A percentile compares a stretch with the other conserved stretches of the same genome.
Conservation (phyloP, 2,329 filamentous ascomycete species). For the Emergomyces orientalis region DNA sequence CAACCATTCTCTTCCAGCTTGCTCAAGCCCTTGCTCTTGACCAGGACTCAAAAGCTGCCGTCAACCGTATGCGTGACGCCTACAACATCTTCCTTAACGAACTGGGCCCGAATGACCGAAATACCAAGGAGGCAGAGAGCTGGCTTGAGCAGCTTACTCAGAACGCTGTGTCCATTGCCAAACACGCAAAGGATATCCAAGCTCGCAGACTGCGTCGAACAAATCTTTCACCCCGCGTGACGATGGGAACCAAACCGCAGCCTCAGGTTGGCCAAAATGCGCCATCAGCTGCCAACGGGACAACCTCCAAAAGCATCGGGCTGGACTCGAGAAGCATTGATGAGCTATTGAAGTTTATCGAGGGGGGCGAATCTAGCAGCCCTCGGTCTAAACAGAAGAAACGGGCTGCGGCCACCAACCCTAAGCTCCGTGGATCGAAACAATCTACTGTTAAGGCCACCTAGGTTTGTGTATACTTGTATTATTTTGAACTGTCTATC, state of each 20-base stretch:
- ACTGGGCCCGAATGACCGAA: slow-evolving; percentile 83
- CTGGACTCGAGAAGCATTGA: slow-evolving; percentile 80
- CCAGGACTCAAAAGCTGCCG: slow-evolving; percentile 83
- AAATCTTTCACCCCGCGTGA: slow-evolving; percentile 54
- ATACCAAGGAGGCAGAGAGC: slow-evolving; percentile 94
- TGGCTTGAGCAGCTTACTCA: slow-evolving; percentile 96
- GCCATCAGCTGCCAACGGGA: slow-evolving; percentile 35
- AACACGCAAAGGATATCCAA: slow-evolving; percentile 81
- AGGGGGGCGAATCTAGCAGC: slow-evolving; percentile 49
- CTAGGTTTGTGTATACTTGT: slow-evolving; percentile 8
- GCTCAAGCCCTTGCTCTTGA: slow-evolving; percentile 94
- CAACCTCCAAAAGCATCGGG: slow-evolving; percentile 29
- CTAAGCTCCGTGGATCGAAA: slow-evolving; percentile 37
- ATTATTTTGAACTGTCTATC: background rate
- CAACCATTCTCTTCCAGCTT: slow-evolving; percentile 92
- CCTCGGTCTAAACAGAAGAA: slow-evolving; percentile 38
- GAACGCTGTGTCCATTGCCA: slow-evolving; percentile 88
- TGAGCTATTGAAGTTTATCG: slow-evolving; percentile 88
- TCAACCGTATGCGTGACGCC: slow-evolving; percentile 88
- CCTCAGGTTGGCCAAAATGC: slow-evolving; percentile 54
- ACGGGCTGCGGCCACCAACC: slow-evolving; percentile 34
- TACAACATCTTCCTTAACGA: slow-evolving; percentile 89
- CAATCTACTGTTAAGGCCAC: slow-evolving; percentile 28
- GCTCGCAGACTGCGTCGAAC: slow-evolving; percentile 64
- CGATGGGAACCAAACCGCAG: slow-evolving; percentile 51